Evolutionary conservation across 176 grass and related monocot genomes (phyloP), one percentile per base, ranked within the genome.

Genomic region (Pontederia crassipes): DNA sequence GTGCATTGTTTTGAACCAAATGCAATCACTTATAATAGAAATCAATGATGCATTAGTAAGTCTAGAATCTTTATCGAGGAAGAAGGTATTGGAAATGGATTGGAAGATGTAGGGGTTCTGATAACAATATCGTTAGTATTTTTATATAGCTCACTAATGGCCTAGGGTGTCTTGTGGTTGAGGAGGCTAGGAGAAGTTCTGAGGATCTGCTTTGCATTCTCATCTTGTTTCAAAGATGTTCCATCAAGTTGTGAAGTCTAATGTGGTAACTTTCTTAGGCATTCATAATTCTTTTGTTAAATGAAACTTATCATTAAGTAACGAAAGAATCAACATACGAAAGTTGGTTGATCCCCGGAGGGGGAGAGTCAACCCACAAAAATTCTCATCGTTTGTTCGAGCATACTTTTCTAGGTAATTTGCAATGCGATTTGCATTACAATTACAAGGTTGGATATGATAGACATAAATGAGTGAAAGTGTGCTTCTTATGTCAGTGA

Each of bases 161-260:
- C 47, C 54, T 73, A 46, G 58, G 10, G 49, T 50, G 50, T 17
- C 59, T 59, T 54, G 28, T 46, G 15, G 49, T 59, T 2, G 71
- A 73, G 26, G 71, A 63, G 28, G 60, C 29, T 32, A 90, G 88
- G 75, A 89, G 81, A 68, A 86, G 78, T 58, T 86, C 86, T 3
- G 80, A 86, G 8, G 92, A 96, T 65, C 51, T 96, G 75, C 90
- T 88, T 72, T 92, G 86, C 53, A 97, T 97, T 78, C 72, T 97
- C n/a, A 87, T 87, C 65, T 81, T 97, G 54, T 91, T 97, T 68
- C 93, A 92, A 53, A 97, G 71, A 97, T 97, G 93, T 76, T 91
- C 52, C 93, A 91, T 63, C 93, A 97, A 75, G 87, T 87, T 28
- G 87, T 97, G 54, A 77, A 81, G 49, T 87, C 87, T 71, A 97